phyloP scores from a whole-genome alignment of 2,329 filamentous ascomycete genomes.

The Tolypocladium amazonense region DNA sequence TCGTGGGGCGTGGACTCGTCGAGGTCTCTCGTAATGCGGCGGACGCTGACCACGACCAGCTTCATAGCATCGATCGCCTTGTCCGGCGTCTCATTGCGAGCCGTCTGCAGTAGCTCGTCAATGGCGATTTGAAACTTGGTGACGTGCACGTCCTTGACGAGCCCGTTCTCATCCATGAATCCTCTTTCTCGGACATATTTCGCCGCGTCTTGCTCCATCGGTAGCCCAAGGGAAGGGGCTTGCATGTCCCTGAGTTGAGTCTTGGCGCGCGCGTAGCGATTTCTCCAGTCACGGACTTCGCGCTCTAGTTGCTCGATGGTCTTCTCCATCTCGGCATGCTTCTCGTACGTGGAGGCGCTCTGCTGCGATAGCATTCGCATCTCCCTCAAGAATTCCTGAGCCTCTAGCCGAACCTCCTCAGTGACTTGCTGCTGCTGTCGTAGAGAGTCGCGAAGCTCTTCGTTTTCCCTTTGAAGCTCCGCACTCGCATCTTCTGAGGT shows the following conservation, averaged over 20 bases:
- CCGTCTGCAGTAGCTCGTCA: conserved; percentile 75
- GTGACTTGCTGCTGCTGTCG: conserved; percentile 71
- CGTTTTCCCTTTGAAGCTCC: conserved; percentile 58
- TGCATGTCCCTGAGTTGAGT: conserved; percentile 76
- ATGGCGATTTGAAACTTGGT: conserved; percentile 93
- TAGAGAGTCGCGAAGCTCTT: conserved; percentile 53
- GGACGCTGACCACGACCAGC: conserved; percentile 68
- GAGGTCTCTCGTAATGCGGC: conserved; percentile 76
- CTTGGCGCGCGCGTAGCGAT: conserved; percentile 78
- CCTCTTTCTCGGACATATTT: conserved; percentile 54
- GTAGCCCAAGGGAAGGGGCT: conserved; percentile 67
- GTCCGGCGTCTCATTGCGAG: conserved; percentile 62
- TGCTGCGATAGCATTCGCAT: conserved; percentile 81
- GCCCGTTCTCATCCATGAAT: conserved; percentile 60
- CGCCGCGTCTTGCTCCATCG: conserved; percentile 58
- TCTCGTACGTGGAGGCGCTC: conserved; percentile 67
- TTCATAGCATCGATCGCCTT: conserved; percentile 81
- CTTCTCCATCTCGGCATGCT: conserved; percentile 66
- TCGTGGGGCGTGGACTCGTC: conserved; percentile 45
- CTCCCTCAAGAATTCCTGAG: conserved; percentile 72
- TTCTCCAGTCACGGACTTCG: conserved; percentile 83
- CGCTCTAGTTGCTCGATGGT: conserved; percentile 68
- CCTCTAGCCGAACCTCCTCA: conserved; percentile 77
- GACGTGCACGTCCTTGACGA: conserved; percentile 84
- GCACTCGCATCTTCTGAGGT: conserved; percentile 29